These are phyloP conservation scores for Russula compacta DNA, from an alignment of 768 basidiomycete species.

Conservation along the genomic window DNA sequence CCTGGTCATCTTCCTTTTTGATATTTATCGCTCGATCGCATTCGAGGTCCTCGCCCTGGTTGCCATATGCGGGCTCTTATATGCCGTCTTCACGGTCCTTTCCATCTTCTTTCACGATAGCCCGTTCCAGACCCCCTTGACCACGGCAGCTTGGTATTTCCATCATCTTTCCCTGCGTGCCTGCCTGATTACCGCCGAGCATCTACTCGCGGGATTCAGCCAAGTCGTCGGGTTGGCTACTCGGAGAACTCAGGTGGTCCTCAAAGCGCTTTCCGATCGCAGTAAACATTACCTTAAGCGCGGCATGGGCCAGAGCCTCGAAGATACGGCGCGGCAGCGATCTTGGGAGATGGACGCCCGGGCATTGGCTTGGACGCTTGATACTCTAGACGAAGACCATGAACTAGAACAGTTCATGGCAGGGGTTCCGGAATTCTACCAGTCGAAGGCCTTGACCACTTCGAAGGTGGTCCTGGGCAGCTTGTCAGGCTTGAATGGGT, in stretches of 20 bases:
- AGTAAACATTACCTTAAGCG: not conserved
- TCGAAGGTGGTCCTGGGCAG: not conserved
- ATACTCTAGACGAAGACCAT: not conserved
- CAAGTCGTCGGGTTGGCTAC: not conserved
- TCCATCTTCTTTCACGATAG: not conserved
- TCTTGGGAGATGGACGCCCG: not conserved
- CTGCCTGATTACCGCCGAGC: not conserved
- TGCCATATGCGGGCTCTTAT: not conserved
- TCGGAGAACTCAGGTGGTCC: not conserved
- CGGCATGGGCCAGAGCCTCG: not conserved
- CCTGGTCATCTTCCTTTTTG: not conserved
- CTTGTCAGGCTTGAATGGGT: not conserved
- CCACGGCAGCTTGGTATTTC: not conserved
- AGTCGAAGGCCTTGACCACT: not conserved
- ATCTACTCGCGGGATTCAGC: not conserved
- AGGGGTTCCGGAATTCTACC: not conserved
- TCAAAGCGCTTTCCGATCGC: not conserved
- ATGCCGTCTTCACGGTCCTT: not conserved
- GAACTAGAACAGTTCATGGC: not conserved
- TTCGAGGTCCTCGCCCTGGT: not conserved
- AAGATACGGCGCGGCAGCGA: not conserved
- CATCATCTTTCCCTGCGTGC: not conserved
- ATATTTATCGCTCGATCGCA: not conserved
- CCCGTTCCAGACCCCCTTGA: not conserved
- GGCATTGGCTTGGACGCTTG: not conserved